phyloP scores from a whole-genome alignment of 2,329 filamentous ascomycete genomes.

The Botrytis squamosa region DNA sequence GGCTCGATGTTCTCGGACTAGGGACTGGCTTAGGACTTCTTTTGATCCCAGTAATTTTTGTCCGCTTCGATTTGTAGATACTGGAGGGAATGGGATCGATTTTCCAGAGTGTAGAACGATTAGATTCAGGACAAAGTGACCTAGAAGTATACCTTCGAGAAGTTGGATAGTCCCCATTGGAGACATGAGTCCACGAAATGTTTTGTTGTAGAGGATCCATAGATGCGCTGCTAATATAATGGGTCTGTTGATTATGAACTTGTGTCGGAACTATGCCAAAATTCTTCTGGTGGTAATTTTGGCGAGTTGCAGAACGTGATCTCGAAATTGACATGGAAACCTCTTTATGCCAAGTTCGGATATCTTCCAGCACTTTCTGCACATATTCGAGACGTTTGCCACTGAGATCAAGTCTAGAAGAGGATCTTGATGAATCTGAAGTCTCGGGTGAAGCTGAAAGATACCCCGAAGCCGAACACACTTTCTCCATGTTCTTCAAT shows the following conservation, averaged over 20 bases:
- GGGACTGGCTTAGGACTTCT: neutral
- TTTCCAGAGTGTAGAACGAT: neutral
- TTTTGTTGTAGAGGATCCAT: neutral
- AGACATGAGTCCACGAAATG: neutral
- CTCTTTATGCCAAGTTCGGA: constrained; percentile 13
- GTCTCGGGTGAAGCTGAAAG: neutral
- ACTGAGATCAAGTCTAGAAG: neutral
- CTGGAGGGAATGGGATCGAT: constrained; percentile 3
- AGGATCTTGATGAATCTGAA: neutral
- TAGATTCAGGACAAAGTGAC: neutral
- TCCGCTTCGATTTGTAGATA: constrained; percentile 10
- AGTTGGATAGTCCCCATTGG: neutral
- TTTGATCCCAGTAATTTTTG: neutral
- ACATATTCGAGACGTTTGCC: constrained; percentile 17
- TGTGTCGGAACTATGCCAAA: neutral
- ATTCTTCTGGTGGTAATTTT: neutral
- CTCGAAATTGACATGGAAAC: constrained; percentile 17
- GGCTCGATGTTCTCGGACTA: constrained; percentile 10
- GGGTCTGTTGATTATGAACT: neutral
- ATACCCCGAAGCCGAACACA: neutral
- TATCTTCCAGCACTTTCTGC: constrained; percentile 20
- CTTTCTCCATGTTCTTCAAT: neutral
- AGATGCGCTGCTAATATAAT: neutral
- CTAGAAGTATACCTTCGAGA: constrained; percentile 2
- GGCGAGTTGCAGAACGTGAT: neutral